phyloP scores from a whole-genome alignment of 495 filamentous ascomycete species.

The Mycothermus thermophilus region DNA sequence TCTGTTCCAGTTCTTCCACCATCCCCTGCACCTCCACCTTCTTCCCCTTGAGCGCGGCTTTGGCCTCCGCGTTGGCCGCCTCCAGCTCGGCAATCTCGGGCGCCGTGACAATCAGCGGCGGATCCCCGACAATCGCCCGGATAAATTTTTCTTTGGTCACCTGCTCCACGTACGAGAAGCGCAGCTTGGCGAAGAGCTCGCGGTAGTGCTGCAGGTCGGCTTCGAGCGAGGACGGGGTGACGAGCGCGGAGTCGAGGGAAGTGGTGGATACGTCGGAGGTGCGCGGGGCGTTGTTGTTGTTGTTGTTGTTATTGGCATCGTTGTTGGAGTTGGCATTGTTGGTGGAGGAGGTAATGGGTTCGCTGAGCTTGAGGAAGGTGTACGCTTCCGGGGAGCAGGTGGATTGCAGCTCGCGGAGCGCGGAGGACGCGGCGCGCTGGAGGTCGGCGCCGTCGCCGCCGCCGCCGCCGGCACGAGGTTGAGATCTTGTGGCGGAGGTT shows the following conservation, averaged over 20 bases:
- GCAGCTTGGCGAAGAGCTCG: conserved; percentile 89
- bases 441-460: too few species aligned
- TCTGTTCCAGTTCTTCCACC: conserved; percentile 55
- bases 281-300: conserved; percentile 19
- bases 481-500: conserved; percentile 4
- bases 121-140: conserved; percentile 67
- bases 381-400: conserved; percentile 38
- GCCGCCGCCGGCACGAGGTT: too few species aligned
- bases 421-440: conserved; percentile 16
- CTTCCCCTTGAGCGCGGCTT: conserved; percentile 57
- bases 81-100: conserved; percentile 77
- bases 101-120: conserved; percentile 67
- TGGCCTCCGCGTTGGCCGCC: conserved; percentile 50
- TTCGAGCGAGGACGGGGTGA: conserved; percentile 63
- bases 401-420: conserved; percentile 24
- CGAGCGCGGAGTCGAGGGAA: conserved; percentile 49
- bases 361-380: conserved; percentile 61
- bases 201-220: conserved; percentile 84
- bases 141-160: conserved; percentile 72
- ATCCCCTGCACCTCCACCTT: conserved; percentile 69
- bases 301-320: conserved; percentile 23
- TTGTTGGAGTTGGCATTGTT: conserved; percentile 5
- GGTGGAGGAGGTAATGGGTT: conserved; percentile 37
- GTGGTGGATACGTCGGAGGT: conserved; percentile 57
- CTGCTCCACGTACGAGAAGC: conserved; percentile 84